These are phyloP conservation scores for Acidiella bohemica DNA, from an alignment of 495 filamentous ascomycete genomes.

Conservation along the genomic window DNA sequence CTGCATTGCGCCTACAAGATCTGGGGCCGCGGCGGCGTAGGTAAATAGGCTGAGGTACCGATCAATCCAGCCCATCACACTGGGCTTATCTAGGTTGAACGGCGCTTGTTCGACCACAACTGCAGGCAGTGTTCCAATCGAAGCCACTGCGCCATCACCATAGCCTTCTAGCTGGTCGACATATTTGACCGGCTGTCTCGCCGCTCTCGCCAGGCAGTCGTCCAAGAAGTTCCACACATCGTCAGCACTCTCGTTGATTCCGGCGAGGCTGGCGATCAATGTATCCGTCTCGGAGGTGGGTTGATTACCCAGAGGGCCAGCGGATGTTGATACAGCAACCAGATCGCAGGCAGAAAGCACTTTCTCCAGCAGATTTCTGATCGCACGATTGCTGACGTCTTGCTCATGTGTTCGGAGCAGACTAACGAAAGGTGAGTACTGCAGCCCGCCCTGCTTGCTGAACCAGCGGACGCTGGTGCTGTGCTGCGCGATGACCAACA, in stretches of 20 bases:
- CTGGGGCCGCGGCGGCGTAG: neutral
- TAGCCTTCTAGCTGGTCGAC: constrained; percentile 26
- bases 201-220: constrained; percentile 58
- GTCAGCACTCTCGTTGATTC: constrained; percentile 4
- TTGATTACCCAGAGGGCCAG: too few species aligned
- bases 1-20: neutral
- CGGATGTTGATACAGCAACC: constrained; percentile 21
- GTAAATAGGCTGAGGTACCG: neutral
- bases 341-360: constrained; percentile 7
- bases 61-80: neutral
- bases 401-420: constrained; percentile 36
- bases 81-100: constrained; percentile 34
- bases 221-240: constrained; percentile 38
- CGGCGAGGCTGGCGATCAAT: constrained; percentile 38
- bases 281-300: constrained; percentile 39
- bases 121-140: constrained; percentile 43
- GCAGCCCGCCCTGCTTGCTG: constrained; percentile 40
- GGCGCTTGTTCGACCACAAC: constrained; percentile 65
- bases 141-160: neutral
- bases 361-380: neutral
- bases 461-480: constrained; percentile 78
- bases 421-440: constrained; percentile 50
- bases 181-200: constrained; percentile 63
- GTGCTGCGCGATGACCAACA: constrained; percentile 60
- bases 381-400: constrained; percentile 4